These are phyloP conservation scores for Trichoderma citrinoviride DNA, from an alignment of 2,329 filamentous ascomycete genomes.

Conservation along the genomic window DNA sequence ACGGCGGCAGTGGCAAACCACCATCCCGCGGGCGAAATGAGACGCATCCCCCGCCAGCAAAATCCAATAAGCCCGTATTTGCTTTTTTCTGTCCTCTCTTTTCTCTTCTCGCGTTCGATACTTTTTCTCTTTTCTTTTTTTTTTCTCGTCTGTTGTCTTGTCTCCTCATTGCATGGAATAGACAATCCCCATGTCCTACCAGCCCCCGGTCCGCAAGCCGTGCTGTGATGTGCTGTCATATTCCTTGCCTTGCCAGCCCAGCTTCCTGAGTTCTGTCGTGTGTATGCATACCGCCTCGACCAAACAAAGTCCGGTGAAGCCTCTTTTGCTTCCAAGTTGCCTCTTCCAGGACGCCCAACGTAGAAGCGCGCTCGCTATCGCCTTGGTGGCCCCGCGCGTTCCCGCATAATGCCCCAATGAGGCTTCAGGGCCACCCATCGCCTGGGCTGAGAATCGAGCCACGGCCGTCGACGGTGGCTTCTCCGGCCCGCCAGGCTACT, in stretches of 20 bases:
- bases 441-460: conserved; percentile 23
- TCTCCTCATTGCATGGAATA: background rate
- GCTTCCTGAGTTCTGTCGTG: too few relatives aligned
- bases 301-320: background rate
- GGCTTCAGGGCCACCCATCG: conserved; percentile 13
- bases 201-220: background rate
- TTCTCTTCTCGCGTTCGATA: background rate
- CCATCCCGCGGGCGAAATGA: background rate
- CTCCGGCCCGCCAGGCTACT: conserved; percentile 22
- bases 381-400: conserved; percentile 17
- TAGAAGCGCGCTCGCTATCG: conserved; percentile 19
- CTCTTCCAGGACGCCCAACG: conserved; percentile 15
- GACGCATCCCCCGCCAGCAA: background rate
- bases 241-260: background rate
- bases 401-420: conserved; percentile 20
- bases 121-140: background rate
- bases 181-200: background rate
- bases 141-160: background rate
- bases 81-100: background rate
- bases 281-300: conserved; percentile 14
- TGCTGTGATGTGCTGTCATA: conserved; percentile 4
- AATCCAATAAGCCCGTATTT: conserved; percentile 2
- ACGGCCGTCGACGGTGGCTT: conserved; percentile 22
- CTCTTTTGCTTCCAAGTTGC: conserved; percentile 1
- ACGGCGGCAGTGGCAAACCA: conserved; percentile 1